Evolutionary conservation across 1,139 yeast species (phyloP).

Genomic region (Cylindricascospora bacillispora): DNA sequence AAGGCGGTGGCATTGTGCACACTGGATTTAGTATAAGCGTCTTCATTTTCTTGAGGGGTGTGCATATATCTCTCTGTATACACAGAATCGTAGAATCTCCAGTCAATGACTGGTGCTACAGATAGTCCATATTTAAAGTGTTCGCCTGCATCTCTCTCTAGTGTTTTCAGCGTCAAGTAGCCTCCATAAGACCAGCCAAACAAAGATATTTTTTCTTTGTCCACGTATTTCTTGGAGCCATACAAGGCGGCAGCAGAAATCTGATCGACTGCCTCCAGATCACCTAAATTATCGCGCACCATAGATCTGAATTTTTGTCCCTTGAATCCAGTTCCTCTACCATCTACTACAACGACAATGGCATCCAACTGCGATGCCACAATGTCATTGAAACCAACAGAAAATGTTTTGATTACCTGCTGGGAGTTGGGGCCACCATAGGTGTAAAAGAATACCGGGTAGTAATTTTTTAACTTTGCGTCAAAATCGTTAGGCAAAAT

Average conservation of each 20-base stretch:
- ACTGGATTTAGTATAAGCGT: constrained; percentile 43
- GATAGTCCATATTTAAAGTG: constrained; percentile 60
- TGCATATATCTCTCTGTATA: constrained; percentile 74
- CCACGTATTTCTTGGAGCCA: constrained; percentile 43
- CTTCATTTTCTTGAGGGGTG: constrained; percentile 48
- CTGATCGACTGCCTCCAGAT: constrained; percentile 59
- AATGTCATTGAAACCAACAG: constrained; percentile 47
- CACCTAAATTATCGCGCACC: constrained; percentile 55
- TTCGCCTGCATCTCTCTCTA: constrained; percentile 50
- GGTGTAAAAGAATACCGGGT: constrained; percentile 61
- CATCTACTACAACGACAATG: constrained; percentile 69
- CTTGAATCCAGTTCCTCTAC: constrained; percentile 71
- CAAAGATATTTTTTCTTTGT: constrained; percentile 45
- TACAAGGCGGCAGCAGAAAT: constrained; percentile 54
- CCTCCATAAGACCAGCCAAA: constrained; percentile 90
- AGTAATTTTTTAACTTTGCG: constrained; percentile 32
- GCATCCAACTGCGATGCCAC: constrained; percentile 59
- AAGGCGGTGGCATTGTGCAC: constrained; percentile 36
- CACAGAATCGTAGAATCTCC: constrained; percentile 63
- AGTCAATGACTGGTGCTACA: constrained; percentile 73
- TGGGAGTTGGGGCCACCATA: constrained; percentile 84
- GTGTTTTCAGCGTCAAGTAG: constrained; percentile 57
- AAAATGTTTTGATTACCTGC: constrained; percentile 41
- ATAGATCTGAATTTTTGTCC: constrained; percentile 45
- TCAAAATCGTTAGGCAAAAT: constrained; percentile 54